Percentiles rank a stretch among this genome's conserved stretches.
Conservation (phyloP, 306 rosid species). For the Alnus rubra region DNA sequence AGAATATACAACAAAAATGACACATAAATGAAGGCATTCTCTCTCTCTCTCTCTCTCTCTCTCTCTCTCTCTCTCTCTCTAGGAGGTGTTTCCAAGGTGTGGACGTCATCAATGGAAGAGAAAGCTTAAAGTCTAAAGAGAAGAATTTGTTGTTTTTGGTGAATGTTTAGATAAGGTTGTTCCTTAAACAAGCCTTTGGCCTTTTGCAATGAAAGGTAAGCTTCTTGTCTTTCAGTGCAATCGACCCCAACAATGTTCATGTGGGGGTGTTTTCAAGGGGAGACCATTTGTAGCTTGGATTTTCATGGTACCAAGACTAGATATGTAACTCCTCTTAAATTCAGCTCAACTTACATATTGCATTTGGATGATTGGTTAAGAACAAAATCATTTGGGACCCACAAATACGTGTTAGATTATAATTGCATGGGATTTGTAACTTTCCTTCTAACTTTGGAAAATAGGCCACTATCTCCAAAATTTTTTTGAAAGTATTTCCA, state of each 20-base stretch:
- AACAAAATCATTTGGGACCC: conserved; percentile 2
- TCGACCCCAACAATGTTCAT: conserved; percentile 13
- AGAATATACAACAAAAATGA: too few relatives aligned
- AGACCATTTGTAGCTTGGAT: background rate
- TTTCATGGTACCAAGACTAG: background rate
- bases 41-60: background rate
- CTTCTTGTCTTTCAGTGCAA: conserved; percentile 11
- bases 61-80: background rate
- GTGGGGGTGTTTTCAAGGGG: conserved; percentile 13
- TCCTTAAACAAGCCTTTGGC: background rate
- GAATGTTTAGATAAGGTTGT: conserved; percentile 16
- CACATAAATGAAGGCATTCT: too few relatives aligned
- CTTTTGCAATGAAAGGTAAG: conserved; percentile 17
- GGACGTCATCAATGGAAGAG: conserved; percentile 15
- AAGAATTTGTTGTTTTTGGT: conserved; percentile 4
- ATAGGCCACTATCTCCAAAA: too few relatives aligned
- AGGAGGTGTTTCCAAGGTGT: conserved; percentile 7
- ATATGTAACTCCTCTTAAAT: background rate
- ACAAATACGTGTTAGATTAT: background rate
- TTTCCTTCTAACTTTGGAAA: background rate
- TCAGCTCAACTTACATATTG: background rate
- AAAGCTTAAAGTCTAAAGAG: background rate
- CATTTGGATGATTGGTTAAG: background rate
- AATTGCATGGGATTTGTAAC: background rate
- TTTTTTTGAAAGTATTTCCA: too few relatives aligned